These are phyloP conservation scores for Biscogniauxia mediterranea DNA, from an alignment of 2,329 filamentous ascomycete species.

Conservation along the genomic window DNA sequence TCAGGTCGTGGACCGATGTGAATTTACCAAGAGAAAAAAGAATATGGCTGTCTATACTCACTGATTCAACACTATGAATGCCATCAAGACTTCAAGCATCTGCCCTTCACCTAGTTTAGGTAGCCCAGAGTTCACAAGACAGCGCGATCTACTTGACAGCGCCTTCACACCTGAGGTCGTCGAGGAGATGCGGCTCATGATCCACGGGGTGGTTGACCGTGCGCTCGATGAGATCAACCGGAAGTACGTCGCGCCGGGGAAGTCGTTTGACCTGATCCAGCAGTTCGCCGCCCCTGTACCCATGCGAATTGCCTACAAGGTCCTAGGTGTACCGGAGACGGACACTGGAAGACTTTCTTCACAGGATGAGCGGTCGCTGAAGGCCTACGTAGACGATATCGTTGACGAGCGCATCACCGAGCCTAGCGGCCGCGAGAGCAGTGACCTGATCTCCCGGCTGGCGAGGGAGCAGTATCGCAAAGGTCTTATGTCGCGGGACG, in stretches of 20 bases:
- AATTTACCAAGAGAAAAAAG: neutral
- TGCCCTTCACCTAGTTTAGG: neutral
- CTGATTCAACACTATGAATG: neutral
- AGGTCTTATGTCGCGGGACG: constrained; percentile 6
- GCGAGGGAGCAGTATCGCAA: constrained; percentile 4
- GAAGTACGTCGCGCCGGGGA: neutral
- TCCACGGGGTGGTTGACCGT: constrained; percentile 8
- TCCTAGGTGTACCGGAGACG: constrained; percentile 5
- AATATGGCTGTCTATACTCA: neutral
- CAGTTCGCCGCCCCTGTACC: constrained; percentile 9
- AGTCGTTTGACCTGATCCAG: constrained; percentile 10
- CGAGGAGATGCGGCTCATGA: constrained; percentile 5
- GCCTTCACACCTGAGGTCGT: constrained; percentile 9
- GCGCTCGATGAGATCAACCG: constrained; percentile 7
- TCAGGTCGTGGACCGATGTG: neutral
- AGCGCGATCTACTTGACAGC: constrained; percentile 6
- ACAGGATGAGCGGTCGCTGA: constrained; percentile 3
- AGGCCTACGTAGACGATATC: constrained; percentile 4
- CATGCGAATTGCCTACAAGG: constrained; percentile 10
- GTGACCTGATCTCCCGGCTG: constrained; percentile 10
- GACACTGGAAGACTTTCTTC: constrained; percentile 8
- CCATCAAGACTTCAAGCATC: neutral
- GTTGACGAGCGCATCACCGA: constrained; percentile 1
- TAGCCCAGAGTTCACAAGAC: constrained; percentile 5
- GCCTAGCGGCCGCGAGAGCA: neutral